Conservation (phyloP, 2,329 filamentous ascomycete species). For the Claviceps africana region DNA sequence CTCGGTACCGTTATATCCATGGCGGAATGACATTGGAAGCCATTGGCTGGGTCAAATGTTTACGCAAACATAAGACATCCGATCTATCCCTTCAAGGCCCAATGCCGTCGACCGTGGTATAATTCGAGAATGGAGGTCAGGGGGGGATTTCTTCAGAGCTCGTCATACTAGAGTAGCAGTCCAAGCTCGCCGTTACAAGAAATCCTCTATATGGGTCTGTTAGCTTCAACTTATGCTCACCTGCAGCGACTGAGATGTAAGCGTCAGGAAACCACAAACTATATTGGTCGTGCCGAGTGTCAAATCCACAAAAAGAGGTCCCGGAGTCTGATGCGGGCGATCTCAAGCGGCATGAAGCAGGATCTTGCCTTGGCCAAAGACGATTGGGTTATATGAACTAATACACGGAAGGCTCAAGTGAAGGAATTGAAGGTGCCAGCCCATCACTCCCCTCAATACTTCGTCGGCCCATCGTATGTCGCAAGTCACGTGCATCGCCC, state of each 20-base stretch:
- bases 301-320: not conserved
- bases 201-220: constrained; percentile 3
- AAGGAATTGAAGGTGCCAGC: constrained; percentile 12
- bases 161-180: not conserved
- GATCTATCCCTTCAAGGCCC: constrained; percentile 1
- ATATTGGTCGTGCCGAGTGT: not conserved
- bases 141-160: not conserved
- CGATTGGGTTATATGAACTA: constrained; percentile 9
- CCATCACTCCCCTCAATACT: constrained; percentile 12
- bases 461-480: constrained; percentile 9
- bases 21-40: constrained; percentile 1
- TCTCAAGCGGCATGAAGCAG: constrained; percentile 1
- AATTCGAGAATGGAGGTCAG: constrained; percentile 4
- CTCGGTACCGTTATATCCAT: constrained; percentile 3
- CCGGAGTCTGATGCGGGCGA: not conserved
- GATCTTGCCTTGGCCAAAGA: constrained; percentile 1
- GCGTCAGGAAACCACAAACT: constrained; percentile 8
- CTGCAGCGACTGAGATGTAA: constrained; percentile 7
- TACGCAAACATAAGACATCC: constrained; percentile 2
- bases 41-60: constrained; percentile 1
- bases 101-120: constrained; percentile 3
- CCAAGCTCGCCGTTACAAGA: not conserved
- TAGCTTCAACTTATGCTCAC: constrained; percentile 4
- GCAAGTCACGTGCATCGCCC: constrained; percentile 10
- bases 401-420: constrained; percentile 11